phyloP scores from a whole-genome alignment of 2,329 filamentous ascomycete genomes.

The Zasmidium cellare region DNA sequence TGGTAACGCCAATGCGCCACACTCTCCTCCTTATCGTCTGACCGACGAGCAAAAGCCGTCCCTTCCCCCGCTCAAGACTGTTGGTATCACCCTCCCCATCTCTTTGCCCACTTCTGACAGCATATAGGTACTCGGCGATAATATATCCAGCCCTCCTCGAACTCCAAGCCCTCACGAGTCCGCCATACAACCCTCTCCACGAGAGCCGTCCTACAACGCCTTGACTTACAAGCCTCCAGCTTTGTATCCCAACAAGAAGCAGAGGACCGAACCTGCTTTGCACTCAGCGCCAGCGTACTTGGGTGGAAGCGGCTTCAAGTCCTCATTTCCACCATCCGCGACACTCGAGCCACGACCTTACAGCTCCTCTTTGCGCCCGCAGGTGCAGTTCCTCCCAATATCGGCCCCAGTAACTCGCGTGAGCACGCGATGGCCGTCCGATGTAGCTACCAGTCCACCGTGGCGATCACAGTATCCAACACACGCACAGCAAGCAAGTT shows the following conservation, averaged over 20 bases:
- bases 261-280: constrained; percentile 24
- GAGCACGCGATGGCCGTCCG: constrained; percentile 11
- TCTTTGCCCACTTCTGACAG: constrained; percentile 8
- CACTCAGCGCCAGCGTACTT: constrained; percentile 12
- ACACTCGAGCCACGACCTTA: constrained; percentile 14
- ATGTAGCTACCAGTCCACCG: constrained; percentile 14
- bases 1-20: constrained; percentile 22
- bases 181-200: constrained; percentile 29
- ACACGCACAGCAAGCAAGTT: constrained; percentile 7
- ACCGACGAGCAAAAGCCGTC: constrained; percentile 32
- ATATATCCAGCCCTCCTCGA: constrained; percentile 30
- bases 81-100: constrained; percentile 13
- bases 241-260: constrained; percentile 38
- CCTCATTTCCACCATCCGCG: constrained; percentile 15
- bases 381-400: constrained; percentile 18
- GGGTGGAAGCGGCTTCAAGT: constrained; percentile 7
- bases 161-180: constrained; percentile 30
- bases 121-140: constrained; percentile 30
- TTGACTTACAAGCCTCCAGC: constrained; percentile 35
- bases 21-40: constrained; percentile 32
- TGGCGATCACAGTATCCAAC: constrained; percentile 16
- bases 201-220: constrained; percentile 33
- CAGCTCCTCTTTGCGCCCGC: constrained; percentile 10
- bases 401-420: constrained; percentile 15
- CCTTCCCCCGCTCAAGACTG: constrained; percentile 36